Evolutionary conservation across 2,329 filamentous ascomycete genomes (phyloP).

Genomic region (Aureobasidium sp.): DNA sequence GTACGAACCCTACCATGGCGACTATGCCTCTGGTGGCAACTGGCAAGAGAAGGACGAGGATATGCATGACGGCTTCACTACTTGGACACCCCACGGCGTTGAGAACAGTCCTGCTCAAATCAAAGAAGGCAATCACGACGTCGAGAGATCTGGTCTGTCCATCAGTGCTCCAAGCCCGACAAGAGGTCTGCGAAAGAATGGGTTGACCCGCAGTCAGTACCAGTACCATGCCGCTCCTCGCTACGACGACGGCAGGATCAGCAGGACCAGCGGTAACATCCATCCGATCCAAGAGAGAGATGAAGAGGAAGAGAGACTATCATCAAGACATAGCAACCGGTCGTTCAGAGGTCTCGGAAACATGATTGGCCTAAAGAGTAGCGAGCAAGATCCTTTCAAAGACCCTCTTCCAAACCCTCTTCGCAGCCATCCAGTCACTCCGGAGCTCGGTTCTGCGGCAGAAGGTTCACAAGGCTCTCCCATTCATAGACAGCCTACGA

Average conservation of each 20-base stretch:
- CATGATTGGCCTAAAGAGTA: conserved; percentile 13
- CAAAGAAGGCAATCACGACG: conserved; percentile 24
- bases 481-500: conserved; percentile 25
- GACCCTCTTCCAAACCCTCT: conserved; percentile 34
- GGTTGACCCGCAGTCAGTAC: conserved; percentile 31
- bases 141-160: conserved; percentile 41
- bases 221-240: conserved; percentile 33
- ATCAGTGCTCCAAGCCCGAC: conserved; percentile 44
- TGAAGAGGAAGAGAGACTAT: conserved; percentile 44
- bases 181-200: conserved; percentile 38
- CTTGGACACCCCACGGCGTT: neutral
- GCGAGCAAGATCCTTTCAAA: conserved; percentile 35
- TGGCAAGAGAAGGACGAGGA: conserved; percentile 17
- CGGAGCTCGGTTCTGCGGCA: conserved; percentile 18
- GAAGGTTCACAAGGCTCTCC: conserved; percentile 6
- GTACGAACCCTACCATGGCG: neutral
- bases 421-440: conserved; percentile 29
- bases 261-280: conserved; percentile 47
- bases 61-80: conserved; percentile 13
- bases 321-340: conserved; percentile 15
- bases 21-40: conserved; percentile 8
- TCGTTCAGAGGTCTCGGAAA: conserved; percentile 21
- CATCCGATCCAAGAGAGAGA: conserved; percentile 59
- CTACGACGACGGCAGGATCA: conserved; percentile 45
- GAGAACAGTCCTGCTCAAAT: conserved; percentile 7